phyloP scores from a whole-genome alignment of 2,329 filamentous ascomycete genomes.

The Hymenoscyphus fraxineus region DNA sequence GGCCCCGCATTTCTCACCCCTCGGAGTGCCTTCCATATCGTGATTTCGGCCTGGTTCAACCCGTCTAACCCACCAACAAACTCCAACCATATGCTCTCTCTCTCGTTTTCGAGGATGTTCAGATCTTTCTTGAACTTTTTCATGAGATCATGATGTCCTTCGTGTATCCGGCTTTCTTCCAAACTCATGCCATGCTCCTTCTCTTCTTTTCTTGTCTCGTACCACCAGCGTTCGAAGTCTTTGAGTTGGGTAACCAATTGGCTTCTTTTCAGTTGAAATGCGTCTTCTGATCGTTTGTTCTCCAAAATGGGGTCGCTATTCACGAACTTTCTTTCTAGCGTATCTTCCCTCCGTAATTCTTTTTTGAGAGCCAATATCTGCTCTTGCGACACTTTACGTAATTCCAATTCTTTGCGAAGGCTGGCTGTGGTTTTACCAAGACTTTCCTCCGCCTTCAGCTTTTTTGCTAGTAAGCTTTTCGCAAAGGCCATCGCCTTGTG shows the following conservation, averaged over 20 bases:
- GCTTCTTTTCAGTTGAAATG: constrained; percentile 1
- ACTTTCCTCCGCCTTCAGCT: background rate
- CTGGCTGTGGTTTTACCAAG: background rate
- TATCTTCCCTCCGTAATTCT: background rate
- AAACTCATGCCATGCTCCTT: background rate
- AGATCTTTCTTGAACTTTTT: constrained; percentile 1
- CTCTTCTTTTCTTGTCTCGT: constrained; percentile 2
- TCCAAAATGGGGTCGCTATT: background rate
- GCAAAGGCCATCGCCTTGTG: background rate
- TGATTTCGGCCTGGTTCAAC: constrained; percentile 1
- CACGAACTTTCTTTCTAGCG: background rate
- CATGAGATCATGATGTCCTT: constrained; percentile 3
- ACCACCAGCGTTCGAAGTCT: background rate
- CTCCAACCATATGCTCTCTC: constrained; percentile 7
- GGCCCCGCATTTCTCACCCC: background rate
- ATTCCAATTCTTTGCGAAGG: background rate
- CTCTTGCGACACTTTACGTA: constrained; percentile 1
- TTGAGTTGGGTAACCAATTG: background rate
- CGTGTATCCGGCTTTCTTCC: constrained; percentile 5
- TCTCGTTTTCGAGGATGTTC: constrained; percentile 5
- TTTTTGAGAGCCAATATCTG: background rate
- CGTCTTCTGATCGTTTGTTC: constrained; percentile 7
- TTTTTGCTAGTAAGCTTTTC: background rate
- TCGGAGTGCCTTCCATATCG: constrained; percentile 7
- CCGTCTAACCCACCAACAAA: constrained; percentile 11